Evolutionary conservation across 345 rosid genomes (phyloP).

Genomic region (Triadica sebifera): DNA sequence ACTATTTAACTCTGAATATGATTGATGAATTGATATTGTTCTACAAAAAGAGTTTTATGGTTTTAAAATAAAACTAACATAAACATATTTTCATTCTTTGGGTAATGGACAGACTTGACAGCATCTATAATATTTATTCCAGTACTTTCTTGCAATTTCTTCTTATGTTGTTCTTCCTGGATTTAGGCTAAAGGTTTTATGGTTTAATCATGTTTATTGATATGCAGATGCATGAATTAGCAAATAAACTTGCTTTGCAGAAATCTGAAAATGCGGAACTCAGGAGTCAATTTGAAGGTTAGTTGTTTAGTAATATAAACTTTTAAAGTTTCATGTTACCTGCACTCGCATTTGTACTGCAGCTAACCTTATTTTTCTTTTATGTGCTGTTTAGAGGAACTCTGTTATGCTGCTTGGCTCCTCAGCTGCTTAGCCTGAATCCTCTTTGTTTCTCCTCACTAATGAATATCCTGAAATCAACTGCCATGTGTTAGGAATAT

Average conservation of each 20-base stretch:
- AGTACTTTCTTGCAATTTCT: background rate
- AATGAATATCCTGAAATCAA: no score
- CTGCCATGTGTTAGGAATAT: no score
- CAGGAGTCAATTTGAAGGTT: slow-evolving; percentile 87
- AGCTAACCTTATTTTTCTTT: no score
- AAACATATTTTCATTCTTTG: background rate
- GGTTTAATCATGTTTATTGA: slow-evolving; percentile 18
- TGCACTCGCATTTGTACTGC: background rate
- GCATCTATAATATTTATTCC: background rate
- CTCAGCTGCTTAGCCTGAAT: no score
- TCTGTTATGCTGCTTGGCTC: no score
- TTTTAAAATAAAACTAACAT: background rate
- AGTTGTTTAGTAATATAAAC: slow-evolving; percentile 1
- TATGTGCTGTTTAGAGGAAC: background rate
- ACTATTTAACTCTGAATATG: background rate
- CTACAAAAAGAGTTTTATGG: background rate
- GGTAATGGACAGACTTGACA: background rate
- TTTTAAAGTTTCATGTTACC: background rate
- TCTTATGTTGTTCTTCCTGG: background rate
- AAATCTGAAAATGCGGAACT: slow-evolving; percentile 81
- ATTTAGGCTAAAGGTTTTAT: background rate
- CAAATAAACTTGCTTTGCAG: slow-evolving; percentile 77
- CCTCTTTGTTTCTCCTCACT: no score
- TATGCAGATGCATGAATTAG: slow-evolving; percentile 76
- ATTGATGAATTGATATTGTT: background rate